Base-by-base conservation (phyloP, 1,284 basidiomycete species). In the Ganoderma multipileum region DNA sequence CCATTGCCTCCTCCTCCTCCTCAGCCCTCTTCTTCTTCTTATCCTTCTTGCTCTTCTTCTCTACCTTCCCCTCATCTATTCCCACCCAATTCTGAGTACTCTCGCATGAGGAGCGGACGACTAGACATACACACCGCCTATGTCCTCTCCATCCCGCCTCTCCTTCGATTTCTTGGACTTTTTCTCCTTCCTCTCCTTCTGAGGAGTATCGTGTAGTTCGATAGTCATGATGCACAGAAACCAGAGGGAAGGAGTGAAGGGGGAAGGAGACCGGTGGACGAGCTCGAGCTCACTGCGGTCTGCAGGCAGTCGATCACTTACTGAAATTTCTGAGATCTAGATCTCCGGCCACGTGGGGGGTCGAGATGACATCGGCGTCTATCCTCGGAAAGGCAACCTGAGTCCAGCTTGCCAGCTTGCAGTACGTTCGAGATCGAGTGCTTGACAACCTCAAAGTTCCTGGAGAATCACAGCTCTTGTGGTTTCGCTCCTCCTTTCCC, bases 121-220 rank as follows among this genome's bases (percentile, higher is more conserved):
- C 36, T 47, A 65, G 68, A 77, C 76, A 75, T 77, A 76, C 75
- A 76, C 73, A 77, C 76, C 77, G 71, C 72, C 73, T 67, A 66
- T 38, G 33, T 68, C 74, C 41, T 61, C 72, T 36, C 71, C 63
- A 44, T 63, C 55, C 28, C 63, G 54, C 47, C 63, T 57, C 63
- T 75, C 75, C 66, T 75, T 76, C 20, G 69, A 71, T 59, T 77
- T 77, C 68, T 78, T 78, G 52, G 52, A 30, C 41, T 71, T 65
- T 33, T 70, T 70, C 33, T 47, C 50, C 18, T 30, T 12, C 23
- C 14, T 18, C n/a, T 58, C 61, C n/a, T 12, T 14, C n/a, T 30
- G 9, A 3, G 39, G 26, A 1, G 20, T 6, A 1, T 20, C 9
- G 7, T 44, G 20, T 30, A 66, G n/a, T 2, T 68, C 69, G 36